Percentiles rank a stretch among this genome's conserved stretches.
These are phyloP conservation scores for Niebla homalea DNA, from an alignment of 495 filamentous ascomycete species.

Conservation along the genomic window DNA sequence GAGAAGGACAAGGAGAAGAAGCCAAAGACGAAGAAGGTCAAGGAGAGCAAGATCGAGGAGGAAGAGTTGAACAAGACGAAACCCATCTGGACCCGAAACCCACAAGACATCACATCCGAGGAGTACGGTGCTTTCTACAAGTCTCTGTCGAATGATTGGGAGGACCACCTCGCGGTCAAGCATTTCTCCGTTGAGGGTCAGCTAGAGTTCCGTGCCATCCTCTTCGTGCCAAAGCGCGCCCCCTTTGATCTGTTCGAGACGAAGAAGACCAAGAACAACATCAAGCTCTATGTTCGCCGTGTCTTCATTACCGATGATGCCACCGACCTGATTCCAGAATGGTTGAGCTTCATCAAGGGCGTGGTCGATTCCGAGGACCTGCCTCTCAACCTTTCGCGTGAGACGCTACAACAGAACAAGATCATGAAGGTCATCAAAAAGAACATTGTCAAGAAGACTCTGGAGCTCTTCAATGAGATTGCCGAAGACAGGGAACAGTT, in stretches of 20 bases:
- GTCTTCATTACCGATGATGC: slow-evolving; percentile 99
- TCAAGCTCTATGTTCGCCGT: slow-evolving; percentile 99
- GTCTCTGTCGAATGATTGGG: slow-evolving; percentile 98
- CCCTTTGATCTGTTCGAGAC: slow-evolving; percentile 99
- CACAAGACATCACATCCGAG: slow-evolving; percentile 85
- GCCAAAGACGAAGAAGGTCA: slow-evolving; percentile 97
- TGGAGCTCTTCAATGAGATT: slow-evolving; percentile 98
- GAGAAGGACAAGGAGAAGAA: slow-evolving; percentile 82
- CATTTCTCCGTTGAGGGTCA: slow-evolving; percentile 99
- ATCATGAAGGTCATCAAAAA: slow-evolving; percentile 99
- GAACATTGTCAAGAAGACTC: slow-evolving; percentile 99
- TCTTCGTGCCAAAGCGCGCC: slow-evolving; percentile 98
- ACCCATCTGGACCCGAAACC: slow-evolving; percentile 99
- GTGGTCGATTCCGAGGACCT: slow-evolving; percentile 99
- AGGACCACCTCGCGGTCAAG: slow-evolving; percentile 98
- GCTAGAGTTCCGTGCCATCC: slow-evolving; percentile 98
- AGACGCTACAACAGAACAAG: slow-evolving; percentile 99
- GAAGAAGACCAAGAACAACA: slow-evolving; percentile 99
- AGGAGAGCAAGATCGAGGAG: slow-evolving; percentile 96
- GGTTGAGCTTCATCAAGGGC: slow-evolving; percentile 98
- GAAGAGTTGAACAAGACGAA: slow-evolving; percentile 99
- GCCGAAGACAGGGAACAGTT: slow-evolving; percentile 98
- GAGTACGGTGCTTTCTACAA: slow-evolving; percentile 99
- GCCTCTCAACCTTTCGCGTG: slow-evolving; percentile 96
- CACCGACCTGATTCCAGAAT: slow-evolving; percentile 97